Evolutionary conservation across 495 filamentous ascomycete species (phyloP).

Genomic region (Penicillium cataractarum): DNA sequence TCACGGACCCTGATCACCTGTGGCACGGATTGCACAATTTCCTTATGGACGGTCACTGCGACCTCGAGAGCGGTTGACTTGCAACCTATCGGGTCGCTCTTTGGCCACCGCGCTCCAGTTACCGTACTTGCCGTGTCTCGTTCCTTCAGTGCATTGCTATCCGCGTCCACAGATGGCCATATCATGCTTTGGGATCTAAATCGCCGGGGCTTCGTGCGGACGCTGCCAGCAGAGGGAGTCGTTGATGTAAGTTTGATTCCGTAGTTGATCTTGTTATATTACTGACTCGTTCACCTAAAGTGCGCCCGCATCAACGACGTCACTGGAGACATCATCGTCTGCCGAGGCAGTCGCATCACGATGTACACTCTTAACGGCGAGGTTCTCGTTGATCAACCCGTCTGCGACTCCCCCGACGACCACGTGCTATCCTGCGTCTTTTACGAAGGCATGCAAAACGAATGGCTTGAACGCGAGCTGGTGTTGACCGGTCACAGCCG

Average conservation of each 20-base stretch:
- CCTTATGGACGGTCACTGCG: slow-evolving; percentile 71
- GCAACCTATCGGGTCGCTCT: slow-evolving; percentile 76
- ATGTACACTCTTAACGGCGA: slow-evolving; percentile 92
- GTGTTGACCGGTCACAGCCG: slow-evolving; percentile 85
- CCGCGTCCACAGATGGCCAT: slow-evolving; percentile 76
- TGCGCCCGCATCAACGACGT: slow-evolving; percentile 88
- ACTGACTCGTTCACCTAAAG: slow-evolving; percentile 46
- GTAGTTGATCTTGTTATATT: slow-evolving; percentile 5
- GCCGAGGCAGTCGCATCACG: slow-evolving; percentile 68
- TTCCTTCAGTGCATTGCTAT: slow-evolving; percentile 83
- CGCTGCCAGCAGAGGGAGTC: slow-evolving; percentile 58
- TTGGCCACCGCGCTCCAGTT: slow-evolving; percentile 84
- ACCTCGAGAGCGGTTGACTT: slow-evolving; percentile 75
- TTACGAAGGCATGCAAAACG: slow-evolving; percentile 89
- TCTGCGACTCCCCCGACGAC: slow-evolving; percentile 74
- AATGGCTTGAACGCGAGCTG: slow-evolving; percentile 87
- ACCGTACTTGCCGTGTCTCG: slow-evolving; percentile 80
- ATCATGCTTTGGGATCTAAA: slow-evolving; percentile 95
- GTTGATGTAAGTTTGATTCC: slow-evolving; percentile 54
- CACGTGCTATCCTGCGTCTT: slow-evolving; percentile 80
- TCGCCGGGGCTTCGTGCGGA: slow-evolving; percentile 79
- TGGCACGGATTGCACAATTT: slow-evolving; percentile 88
- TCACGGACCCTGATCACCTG: slow-evolving; percentile 88
- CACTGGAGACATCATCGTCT: slow-evolving; percentile 84
- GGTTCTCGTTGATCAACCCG: slow-evolving; percentile 74